Base-by-base conservation (phyloP, 2,329 filamentous ascomycete genomes). In the Fusarium mundagurra region DNA sequence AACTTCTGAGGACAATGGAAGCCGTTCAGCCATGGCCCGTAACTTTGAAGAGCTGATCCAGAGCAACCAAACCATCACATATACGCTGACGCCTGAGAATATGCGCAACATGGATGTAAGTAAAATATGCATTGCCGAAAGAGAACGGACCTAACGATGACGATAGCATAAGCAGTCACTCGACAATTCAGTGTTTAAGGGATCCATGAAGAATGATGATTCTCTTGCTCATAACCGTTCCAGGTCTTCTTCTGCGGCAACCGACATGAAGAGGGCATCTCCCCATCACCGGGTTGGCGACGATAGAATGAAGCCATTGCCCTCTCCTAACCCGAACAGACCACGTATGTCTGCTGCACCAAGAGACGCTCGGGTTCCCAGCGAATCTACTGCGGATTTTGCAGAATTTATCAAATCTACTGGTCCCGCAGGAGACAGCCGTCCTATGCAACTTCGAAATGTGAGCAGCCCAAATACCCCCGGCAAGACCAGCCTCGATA, bases 341-440 rank as follows among this genome's bases (percentile, higher is more conserved):
- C 69, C 79, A 29, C 74, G 75, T 8, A 76, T 69, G 55, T 75
- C 77, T 39, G 77, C 75, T 31, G 68, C 80, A 16, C 90, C 94
- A 31, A 89, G 95, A 72, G 95, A 98, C 74, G 91, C 94, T 4
- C 89, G 92, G 70, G 86, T 93, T 14, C 87, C 90, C 16, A 86
- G 88, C 10, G 93, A 95, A 71, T 94, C 94, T 0, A 90, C 92
- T 14, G 88, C 91, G 51, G 95, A 98, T 77, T 94, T 98, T 83
- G 93, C 94, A 29, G 93, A 97, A 67, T 98, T 98, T 80, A 94
- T 97, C 78, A 92, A 94, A 68, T 93, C 93, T 2, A 97, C 94
- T 36, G 94, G 94, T 5, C 93, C 96, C 22, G 80, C 87, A n/a
- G 84, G 84, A 43, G 86, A 86, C 48, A 83, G 80, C 55, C 79